phyloP scores from a whole-genome alignment of 2,329 filamentous ascomycete species.

The Monosporascus cannonballus region DNA sequence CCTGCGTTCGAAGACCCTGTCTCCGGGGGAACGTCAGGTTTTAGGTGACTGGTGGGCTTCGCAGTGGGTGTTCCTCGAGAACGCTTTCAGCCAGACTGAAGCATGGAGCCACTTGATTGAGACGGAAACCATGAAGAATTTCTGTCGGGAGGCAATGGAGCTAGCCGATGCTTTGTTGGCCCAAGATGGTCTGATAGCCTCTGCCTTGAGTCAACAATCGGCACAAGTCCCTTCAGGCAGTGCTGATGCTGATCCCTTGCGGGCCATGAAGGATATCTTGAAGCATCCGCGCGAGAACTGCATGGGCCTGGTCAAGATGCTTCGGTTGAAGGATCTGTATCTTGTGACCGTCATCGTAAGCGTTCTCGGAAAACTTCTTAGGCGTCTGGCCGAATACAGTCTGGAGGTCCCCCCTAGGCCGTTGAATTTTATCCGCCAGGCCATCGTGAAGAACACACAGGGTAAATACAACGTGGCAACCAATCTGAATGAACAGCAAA shows the following conservation, averaged over 20 bases:
- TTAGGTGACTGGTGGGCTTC: slow-evolving; percentile 76
- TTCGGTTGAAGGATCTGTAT: slow-evolving; percentile 82
- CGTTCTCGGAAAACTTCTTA: slow-evolving; percentile 77
- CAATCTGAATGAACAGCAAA: slow-evolving; percentile 75
- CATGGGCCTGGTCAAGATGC: slow-evolving; percentile 76
- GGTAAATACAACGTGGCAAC: slow-evolving; percentile 60
- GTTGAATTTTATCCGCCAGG: slow-evolving; percentile 57
- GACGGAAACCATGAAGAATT: slow-evolving; percentile 77
- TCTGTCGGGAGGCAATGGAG: slow-evolving; percentile 92
- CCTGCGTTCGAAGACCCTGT: slow-evolving; percentile 48
- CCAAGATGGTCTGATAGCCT: slow-evolving; percentile 77
- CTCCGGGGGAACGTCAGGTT: slow-evolving; percentile 55
- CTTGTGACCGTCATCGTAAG: slow-evolving; percentile 76
- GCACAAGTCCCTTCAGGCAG: slow-evolving; percentile 20
- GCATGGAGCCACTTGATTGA: slow-evolving; percentile 73
- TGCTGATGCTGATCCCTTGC: slow-evolving; percentile 28
- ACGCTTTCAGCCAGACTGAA: slow-evolving; percentile 78
- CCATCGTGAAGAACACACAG: slow-evolving; percentile 54
- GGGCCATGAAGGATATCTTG: slow-evolving; percentile 45
- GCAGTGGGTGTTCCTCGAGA: slow-evolving; percentile 75
- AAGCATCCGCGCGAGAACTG: slow-evolving; percentile 56
- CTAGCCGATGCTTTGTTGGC: slow-evolving; percentile 81
- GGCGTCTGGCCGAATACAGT: slow-evolving; percentile 69
- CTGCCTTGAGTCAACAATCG: slow-evolving; percentile 45
- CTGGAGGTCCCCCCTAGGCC: slow-evolving; percentile 62